Percentiles rank a stretch among this genome's conserved stretches.
Evolutionary conservation across 768 basidiomycete genomes (phyloP).

Genomic region (Russula ochroleuca): DNA sequence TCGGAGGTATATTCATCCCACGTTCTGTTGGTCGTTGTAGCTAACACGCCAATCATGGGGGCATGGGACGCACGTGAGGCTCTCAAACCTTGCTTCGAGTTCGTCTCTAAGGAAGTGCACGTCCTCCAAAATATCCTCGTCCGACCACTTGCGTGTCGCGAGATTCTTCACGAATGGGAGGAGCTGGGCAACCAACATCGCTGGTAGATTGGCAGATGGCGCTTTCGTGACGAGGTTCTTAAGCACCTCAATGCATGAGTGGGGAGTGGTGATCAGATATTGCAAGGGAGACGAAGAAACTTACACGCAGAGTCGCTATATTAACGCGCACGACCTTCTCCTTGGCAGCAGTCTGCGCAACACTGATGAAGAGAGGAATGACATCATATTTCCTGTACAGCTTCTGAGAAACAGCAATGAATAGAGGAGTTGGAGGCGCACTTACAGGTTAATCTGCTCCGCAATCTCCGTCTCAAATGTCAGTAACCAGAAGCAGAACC

Average conservation of each 20-base stretch:
- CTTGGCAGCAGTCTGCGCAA: conserved; percentile 87
- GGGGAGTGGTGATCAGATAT: neutral
- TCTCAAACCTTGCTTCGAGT: conserved; percentile 79
- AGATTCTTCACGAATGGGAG: conserved; percentile 86
- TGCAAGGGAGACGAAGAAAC: conserved; percentile 12
- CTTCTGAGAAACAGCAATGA: neutral
- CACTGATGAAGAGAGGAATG: conserved; percentile 75
- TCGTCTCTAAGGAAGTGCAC: conserved; percentile 84
- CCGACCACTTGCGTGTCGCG: conserved; percentile 80
- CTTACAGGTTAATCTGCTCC: conserved; percentile 81
- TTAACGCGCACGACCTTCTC: conserved; percentile 96
- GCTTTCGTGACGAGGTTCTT: conserved; percentile 91
- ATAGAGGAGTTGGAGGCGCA: conserved; percentile 3
- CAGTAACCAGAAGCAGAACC: conserved; percentile 89
- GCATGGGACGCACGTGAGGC: conserved; percentile 68
- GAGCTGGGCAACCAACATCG: conserved; percentile 86
- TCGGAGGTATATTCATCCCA: conserved; percentile 96
- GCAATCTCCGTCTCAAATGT: conserved; percentile 87
- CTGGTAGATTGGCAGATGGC: conserved; percentile 80
- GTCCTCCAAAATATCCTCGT: conserved; percentile 93
- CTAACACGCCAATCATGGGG: neutral
- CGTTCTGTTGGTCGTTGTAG: conserved; percentile 49
- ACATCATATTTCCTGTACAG: conserved; percentile 78
- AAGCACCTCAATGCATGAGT: conserved; percentile 8
- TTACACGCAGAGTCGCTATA: conserved; percentile 83